Percentiles rank a stretch among this genome's conserved stretches.
phyloP scores from a whole-genome alignment of 768 basidiomycete genomes.

The Leccinum olivaceopallidum region DNA sequence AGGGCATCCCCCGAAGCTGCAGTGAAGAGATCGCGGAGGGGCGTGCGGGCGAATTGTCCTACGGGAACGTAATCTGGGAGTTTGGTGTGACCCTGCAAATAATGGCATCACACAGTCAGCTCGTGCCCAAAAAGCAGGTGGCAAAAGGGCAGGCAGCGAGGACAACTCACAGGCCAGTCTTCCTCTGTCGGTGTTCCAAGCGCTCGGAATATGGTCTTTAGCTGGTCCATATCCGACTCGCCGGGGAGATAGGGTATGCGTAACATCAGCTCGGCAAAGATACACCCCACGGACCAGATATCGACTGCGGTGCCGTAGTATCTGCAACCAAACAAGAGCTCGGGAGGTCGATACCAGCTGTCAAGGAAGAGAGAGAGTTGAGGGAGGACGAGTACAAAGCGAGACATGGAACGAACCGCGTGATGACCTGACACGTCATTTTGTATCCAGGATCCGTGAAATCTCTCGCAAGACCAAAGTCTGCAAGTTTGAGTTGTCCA shows the following conservation, averaged over 20 bases:
- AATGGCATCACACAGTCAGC: not conserved
- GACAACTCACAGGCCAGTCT: slow-evolving; percentile 85
- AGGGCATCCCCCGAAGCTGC: slow-evolving; percentile 86
- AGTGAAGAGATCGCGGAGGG: slow-evolving; percentile 84
- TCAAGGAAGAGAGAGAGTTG: not conserved
- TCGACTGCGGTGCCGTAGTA: slow-evolving; percentile 93
- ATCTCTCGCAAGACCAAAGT: slow-evolving; percentile 98
- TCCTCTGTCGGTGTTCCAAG: slow-evolving; percentile 95
- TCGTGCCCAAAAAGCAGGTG: not conserved
- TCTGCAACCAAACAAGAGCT: slow-evolving; percentile 87
- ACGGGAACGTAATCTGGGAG: slow-evolving; percentile 89
- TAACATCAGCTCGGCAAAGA: slow-evolving; percentile 96
- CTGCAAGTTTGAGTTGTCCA: slow-evolving; percentile 94
- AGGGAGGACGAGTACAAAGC: slow-evolving; percentile 4
- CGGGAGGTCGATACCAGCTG: slow-evolving; percentile 98
- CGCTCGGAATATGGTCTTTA: slow-evolving; percentile 92
- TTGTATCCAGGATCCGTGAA: slow-evolving; percentile 93
- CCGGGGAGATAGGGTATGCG: slow-evolving; percentile 95
- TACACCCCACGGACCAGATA: slow-evolving; percentile 97
- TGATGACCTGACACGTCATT: slow-evolving; percentile 99
- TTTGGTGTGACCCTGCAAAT: slow-evolving; percentile 79
- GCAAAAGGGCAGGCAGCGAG: not conserved
- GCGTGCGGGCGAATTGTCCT: slow-evolving; percentile 81
- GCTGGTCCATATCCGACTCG: slow-evolving; percentile 94
- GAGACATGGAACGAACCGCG: slow-evolving; percentile 56